Evolutionary conservation across 352 stramenopile genomes (phyloP), one percentile per base, ranked within the genome.

Genomic region (Phytophthora megakarya): DNA sequence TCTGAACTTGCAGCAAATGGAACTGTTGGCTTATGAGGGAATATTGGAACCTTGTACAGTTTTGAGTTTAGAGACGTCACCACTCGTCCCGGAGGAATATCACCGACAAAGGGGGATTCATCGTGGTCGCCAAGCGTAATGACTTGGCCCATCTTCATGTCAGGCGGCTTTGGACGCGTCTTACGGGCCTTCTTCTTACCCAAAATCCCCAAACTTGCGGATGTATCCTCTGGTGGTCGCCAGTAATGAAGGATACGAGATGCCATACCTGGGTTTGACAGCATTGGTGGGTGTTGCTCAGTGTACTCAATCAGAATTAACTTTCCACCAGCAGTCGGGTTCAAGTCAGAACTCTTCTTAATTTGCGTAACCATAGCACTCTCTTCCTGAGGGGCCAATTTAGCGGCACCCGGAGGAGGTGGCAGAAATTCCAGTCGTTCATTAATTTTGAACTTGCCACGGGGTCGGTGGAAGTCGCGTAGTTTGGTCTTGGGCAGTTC

Each of bases 371-470:
- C 73, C 60, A 89, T 86, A 12, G 82, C 80, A 39, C 76, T 88
- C 48, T 92, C 82, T 19, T 94, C 80, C 25, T 86, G 84, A 4
- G 70, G 65, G 18, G 80, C 67, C 16, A 88, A 35, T 33, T 78
- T 78, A 7, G 65, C 70, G 18, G 70, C 70, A 42, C 70, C 70
- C n/a, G 70, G 48, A 38, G 81, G 80, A 12, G 84, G 79, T 16
- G 65, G 70, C 12, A 71, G 49, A 32, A 94, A 82, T 2, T 78
- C 54, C 42, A 94, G 65, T 12, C 73, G 76, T 43, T 94, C 87
- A 47, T 90, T 93, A 47, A 94, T 93, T 70, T 93, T 93, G 54
- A 96, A 96, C 45, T 91, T 93, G 30, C 83, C 83, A 11, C 87
- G 82, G 22, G 87, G 87, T 12, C 87, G 77, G 68, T 96, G 87